Base-by-base conservation (phyloP, 345 rosid species). In the Salix koriyanagi region DNA sequence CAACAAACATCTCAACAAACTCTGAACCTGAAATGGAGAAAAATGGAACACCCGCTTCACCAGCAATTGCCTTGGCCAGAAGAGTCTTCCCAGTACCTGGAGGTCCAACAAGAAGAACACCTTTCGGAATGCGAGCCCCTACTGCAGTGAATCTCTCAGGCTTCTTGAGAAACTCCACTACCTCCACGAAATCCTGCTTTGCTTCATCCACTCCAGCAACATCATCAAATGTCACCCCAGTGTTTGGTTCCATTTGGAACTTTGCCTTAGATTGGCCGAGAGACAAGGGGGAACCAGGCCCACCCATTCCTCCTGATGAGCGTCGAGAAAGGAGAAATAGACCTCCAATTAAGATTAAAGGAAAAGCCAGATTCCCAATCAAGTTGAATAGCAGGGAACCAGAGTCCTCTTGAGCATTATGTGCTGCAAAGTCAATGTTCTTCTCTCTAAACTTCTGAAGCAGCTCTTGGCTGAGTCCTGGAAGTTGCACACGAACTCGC, bases 131-230 rank as follows among this genome's bases (percentile, higher is more conserved):
- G 74, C 93, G 88, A 50, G 99, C 99, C 65, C 99, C 98, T 46
- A 96, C 87, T 0, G 99, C 98, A 21, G 99, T 96, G 81, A 96
- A 96, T 34, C 99, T 91, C 92, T 96, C 99, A 0, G 99, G 99
- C 83, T 96, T 96, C 89, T 92, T 96, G 42, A 96, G 75, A 82
- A 96, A 96, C 92, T 93, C 99, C 30, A 96, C 99, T 36, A 96
- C 99, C 81, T 96, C 99, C 96, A 93, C 91, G 89, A 96, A 96
- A 77, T 96, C 99, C 77, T 96, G 99, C 85, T 96, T 96, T 18
- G 99, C 99, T 81, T 96, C 99, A 81, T 96, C 99, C 72, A 96
- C 99, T 78, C 99, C 99, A 56, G 99, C 99, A 62, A 96, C 98
- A 76, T 96, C 99, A 79, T 96, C 97, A 78, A 96, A 96, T 25